A percentile compares a stretch with the other conserved stretches of the same genome.
Evolutionary conservation across 139 green algal genomes (phyloP).

Genomic region (Chlorella sp.): DNA sequence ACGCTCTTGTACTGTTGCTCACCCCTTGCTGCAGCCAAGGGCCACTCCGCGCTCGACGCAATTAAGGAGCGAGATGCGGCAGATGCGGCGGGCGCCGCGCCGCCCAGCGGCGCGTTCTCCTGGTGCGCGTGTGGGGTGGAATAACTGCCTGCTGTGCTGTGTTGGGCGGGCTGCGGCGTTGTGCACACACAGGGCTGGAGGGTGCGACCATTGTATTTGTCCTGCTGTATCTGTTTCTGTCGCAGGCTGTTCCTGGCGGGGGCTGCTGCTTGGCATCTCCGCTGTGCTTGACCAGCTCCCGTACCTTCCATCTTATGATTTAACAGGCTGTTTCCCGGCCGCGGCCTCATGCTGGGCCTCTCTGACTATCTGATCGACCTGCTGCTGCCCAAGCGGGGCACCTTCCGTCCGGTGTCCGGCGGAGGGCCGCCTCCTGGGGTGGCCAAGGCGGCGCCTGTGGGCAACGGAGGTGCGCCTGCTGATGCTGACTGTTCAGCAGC

Average conservation of each 20-base stretch:
- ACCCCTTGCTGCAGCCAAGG: not conserved
- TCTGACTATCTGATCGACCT: conserved; percentile 29
- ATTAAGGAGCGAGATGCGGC: not conserved
- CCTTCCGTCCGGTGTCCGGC: not conserved
- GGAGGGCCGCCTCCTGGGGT: no score
- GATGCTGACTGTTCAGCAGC: not conserved
- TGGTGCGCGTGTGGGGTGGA: not conserved
- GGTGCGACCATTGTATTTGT: not conserved
- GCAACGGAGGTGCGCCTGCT: no score
- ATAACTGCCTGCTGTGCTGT: no score
- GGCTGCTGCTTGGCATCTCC: not conserved
- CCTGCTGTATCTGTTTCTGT: not conserved
- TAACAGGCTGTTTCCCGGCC: conserved; percentile 24
- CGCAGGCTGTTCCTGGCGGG: not conserved
- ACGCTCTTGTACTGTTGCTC: no score
- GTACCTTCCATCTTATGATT: not conserved
- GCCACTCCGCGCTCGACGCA: not conserved
- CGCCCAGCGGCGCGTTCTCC: not conserved
- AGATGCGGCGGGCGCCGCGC: not conserved
- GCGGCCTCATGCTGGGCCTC: conserved; percentile 29
- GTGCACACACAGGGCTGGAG: not conserved
- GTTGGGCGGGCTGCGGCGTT: not conserved
- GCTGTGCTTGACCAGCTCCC: not conserved
- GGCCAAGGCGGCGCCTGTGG: no score
- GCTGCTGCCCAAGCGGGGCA: not conserved